phyloP scores from a whole-genome alignment of 2,329 filamentous ascomycete genomes.

The Madurella fahalii region DNA sequence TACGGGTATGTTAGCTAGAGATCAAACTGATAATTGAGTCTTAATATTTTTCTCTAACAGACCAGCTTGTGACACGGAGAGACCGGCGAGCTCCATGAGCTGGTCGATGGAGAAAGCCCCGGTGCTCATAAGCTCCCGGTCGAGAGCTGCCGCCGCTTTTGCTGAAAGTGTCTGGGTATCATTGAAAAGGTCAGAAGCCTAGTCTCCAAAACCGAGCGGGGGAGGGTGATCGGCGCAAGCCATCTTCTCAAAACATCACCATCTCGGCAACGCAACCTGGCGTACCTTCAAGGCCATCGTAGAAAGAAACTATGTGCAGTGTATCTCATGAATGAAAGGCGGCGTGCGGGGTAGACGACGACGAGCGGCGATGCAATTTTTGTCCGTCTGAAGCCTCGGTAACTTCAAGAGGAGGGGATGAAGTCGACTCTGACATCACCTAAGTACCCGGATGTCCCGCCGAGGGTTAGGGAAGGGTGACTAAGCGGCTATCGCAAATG shows the following conservation, averaged over 20 bases:
- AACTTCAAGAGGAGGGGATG: not conserved
- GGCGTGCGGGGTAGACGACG: not conserved
- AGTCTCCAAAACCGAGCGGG: not conserved
- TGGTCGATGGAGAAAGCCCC: conserved; percentile 91
- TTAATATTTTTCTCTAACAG: conserved; percentile 23
- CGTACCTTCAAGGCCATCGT: conserved; percentile 23
- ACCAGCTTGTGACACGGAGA: conserved; percentile 91
- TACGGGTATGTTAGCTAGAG: conserved; percentile 6
- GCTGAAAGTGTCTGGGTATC: conserved; percentile 69
- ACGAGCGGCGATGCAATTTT: no score
- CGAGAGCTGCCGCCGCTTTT: conserved; percentile 81
- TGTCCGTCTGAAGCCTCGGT: not conserved
- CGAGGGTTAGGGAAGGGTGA: no score
- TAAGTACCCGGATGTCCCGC: not conserved
- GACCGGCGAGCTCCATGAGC: conserved; percentile 91
- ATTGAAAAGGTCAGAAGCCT: not conserved
- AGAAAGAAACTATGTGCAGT: no score
- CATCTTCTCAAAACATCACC: no score
- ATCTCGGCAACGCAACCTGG: no score
- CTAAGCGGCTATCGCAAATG: no score
- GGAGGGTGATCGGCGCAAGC: no score
- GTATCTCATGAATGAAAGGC: not conserved
- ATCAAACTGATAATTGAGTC: not conserved
- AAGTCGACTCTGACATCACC: conserved; percentile 19
- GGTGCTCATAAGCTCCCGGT: conserved; percentile 88